Percentiles rank a stretch among this genome's conserved stretches.
Conservation (phyloP, 2,329 filamentous ascomycete genomes). For the Diplodia sapinea region DNA sequence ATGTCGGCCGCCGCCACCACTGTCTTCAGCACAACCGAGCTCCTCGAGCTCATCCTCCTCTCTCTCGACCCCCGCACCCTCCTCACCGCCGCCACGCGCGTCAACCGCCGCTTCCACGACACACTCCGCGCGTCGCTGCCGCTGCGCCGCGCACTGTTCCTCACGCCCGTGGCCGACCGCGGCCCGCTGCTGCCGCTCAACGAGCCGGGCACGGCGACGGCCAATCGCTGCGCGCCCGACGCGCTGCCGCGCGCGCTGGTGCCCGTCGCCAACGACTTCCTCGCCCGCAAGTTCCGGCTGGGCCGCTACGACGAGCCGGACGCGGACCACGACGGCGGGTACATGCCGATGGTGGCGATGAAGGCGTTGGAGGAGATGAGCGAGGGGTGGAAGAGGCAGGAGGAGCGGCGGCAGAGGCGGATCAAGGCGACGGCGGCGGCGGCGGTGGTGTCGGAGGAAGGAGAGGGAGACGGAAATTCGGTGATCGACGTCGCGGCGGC, state of each 20-base stretch:
- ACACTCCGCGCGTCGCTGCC: neutral
- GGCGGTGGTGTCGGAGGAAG: neutral
- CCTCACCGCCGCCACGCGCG: neutral
- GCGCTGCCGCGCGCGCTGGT: neutral
- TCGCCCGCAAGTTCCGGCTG: conserved; percentile 15
- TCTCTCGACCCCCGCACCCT: conserved; percentile 9
- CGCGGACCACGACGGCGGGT: conserved; percentile 22
- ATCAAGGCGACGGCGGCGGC: neutral
- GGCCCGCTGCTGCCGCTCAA: conserved; percentile 5
- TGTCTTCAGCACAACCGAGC: conserved; percentile 25
- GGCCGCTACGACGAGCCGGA: conserved; percentile 26
- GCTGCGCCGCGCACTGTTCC: conserved; percentile 27
- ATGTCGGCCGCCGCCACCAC: neutral
- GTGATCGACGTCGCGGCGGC: neutral
- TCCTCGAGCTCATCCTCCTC: conserved; percentile 28
- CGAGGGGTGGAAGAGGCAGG: neutral
- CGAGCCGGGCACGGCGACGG: neutral
- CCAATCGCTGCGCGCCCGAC: neutral
- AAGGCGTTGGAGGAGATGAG: neutral
- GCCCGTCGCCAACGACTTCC: conserved; percentile 7
- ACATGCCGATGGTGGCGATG: conserved; percentile 29
- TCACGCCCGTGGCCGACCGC: neutral
- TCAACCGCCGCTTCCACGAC: conserved; percentile 10
- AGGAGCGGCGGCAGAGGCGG: neutral
- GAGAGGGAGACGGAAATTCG: neutral